Conservation (phyloP, 2,329 filamentous ascomycete species). For the Parastagonospora nodorum region DNA sequence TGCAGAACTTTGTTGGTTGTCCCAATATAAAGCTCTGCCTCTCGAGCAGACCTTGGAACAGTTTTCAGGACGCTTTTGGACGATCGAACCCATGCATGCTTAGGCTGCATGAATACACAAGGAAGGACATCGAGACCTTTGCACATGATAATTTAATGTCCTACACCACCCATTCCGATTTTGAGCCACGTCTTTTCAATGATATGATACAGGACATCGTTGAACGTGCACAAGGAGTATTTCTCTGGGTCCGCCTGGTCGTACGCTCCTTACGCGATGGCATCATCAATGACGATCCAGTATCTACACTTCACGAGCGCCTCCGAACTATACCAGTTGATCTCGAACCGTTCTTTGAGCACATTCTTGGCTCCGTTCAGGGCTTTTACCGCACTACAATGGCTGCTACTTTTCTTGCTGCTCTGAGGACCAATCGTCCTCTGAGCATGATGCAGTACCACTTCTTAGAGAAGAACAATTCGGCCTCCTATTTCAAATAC, state of each 20-base stretch:
- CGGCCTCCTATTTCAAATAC: no score
- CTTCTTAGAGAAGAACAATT: slow-evolving; percentile 6
- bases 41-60: slow-evolving; percentile 24
- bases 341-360: slow-evolving; percentile 16
- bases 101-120: slow-evolving; percentile 6
- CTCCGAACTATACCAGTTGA: slow-evolving; percentile 12
- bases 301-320: slow-evolving; percentile 5
- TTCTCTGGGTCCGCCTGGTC: slow-evolving; percentile 16
- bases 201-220: slow-evolving; percentile 4
- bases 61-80: slow-evolving; percentile 10
- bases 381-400: slow-evolving; percentile 8
- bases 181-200: not conserved
- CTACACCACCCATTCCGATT: not conserved
- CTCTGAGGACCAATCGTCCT: not conserved
- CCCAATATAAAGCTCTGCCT: slow-evolving; percentile 22
- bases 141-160: not conserved
- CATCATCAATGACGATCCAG: slow-evolving; percentile 3
- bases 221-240: slow-evolving; percentile 5
- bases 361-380: slow-evolving; percentile 11
- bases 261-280: slow-evolving; percentile 7
- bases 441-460: slow-evolving; percentile 8
- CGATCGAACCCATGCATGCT: not conserved
- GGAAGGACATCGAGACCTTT: slow-evolving; percentile 7
- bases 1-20: slow-evolving; percentile 6
- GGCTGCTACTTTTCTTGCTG: slow-evolving; percentile 7